phyloP scores from a whole-genome alignment of 768 basidiomycete species.

The Xerocomus brunneocitrinus region DNA sequence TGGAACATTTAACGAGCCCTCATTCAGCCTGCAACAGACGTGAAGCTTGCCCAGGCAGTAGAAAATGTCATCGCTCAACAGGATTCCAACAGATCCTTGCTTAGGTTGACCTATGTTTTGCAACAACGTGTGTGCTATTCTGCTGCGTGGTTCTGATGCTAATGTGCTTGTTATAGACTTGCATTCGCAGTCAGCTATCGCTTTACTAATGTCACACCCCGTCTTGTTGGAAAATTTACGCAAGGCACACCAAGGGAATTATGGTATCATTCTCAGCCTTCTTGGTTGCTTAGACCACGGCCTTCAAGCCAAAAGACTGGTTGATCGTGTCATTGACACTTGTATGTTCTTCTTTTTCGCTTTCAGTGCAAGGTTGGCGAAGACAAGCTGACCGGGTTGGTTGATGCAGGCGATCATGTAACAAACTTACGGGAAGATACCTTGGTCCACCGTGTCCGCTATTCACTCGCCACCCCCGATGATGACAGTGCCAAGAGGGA shows the following conservation, averaged over 20 bases:
- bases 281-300: constrained; percentile 92
- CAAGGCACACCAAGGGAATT: constrained; percentile 89
- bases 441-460: constrained; percentile 74
- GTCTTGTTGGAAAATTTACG: constrained; percentile 79
- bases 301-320: constrained; percentile 77
- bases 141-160: background rate
- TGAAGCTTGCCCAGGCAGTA: constrained; percentile 55
- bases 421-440: constrained; percentile 90
- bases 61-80: constrained; percentile 79
- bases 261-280: constrained; percentile 84
- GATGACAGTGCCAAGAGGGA: constrained; percentile 51
- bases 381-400: constrained; percentile 5
- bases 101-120: constrained; percentile 76
- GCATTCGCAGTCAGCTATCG: constrained; percentile 75
- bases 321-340: constrained; percentile 86
- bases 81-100: constrained; percentile 67
- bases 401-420: constrained; percentile 75
- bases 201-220: constrained; percentile 77
- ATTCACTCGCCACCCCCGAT: constrained; percentile 76
- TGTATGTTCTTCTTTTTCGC: constrained; percentile 30
- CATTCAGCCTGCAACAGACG: constrained; percentile 45
- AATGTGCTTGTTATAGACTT: constrained; percentile 45
- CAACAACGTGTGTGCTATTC: constrained; percentile 56
- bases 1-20: constrained; percentile 6
- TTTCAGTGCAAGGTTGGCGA: background rate